Evolutionary conservation across 1,139 yeast genomes (phyloP), one percentile per base, ranked within the genome.

Genomic region (Protomyces inundatus): DNA sequence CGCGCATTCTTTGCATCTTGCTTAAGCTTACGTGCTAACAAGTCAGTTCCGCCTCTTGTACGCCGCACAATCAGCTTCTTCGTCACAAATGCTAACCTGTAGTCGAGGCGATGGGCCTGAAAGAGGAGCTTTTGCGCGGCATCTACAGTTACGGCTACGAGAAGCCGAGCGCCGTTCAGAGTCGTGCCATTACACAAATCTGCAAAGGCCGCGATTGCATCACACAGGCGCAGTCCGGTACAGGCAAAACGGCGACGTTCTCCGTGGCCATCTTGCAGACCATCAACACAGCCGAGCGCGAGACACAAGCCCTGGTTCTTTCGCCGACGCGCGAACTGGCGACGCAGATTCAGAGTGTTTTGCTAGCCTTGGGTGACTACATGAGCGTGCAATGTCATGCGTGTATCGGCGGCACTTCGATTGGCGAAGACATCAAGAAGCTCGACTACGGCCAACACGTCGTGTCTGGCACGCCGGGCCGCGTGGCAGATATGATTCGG

Each of bases 281-380:
- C 82, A 85, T 88, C 71, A 91, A 87, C 77, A 68, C 68, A n/a
- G 65, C 68, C 45, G 62, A 70, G 30, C 67, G 71, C 30, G 71
- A 82, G 76, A 87, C 95, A 73, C 96, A 88, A 80, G 95, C 97
- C 73, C 84, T 93, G 79, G 90, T 93, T 75, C 84, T 93, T 77
- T 96, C 97, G 69, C 98, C 98, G 77, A 93, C 98, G 78, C 90
- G 98, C 83, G 98, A 93, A 83, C 85, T 93, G 81, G 98, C 98
- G 68, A 82, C 90, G 74, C 98, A 93, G 83, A 93, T 93, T 78
- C 96, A 91, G 83, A 90, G 89, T 79, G 98, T 93, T 75, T 93
- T 93, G 70, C 82, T 90, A 75, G 90, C 93, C 74, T 85, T 93
- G 73, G 98, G 98, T 75, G 85, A 88, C 79, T 91, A 90, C 84